phyloP scores from a whole-genome alignment of 257 asterid genomes.

The Fraxinus anomala region DNA sequence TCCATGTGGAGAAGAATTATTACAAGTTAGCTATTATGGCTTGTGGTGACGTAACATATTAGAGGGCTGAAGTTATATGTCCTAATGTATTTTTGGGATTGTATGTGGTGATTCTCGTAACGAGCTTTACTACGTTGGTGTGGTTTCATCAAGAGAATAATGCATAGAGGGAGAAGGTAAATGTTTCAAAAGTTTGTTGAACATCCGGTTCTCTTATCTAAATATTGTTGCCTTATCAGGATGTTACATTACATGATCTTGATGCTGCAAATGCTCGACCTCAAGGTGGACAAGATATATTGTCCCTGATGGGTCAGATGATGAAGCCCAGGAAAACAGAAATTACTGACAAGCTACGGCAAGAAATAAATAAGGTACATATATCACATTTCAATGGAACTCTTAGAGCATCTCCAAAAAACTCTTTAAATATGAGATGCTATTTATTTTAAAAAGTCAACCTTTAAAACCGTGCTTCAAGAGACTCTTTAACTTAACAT shows the following conservation, averaged over 20 bases:
- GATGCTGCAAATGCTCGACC: constrained; percentile 99
- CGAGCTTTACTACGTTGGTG: neutral
- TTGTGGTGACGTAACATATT: neutral
- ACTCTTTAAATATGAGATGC: too few relatives aligned
- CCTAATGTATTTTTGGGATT: neutral
- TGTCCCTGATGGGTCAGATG: constrained; percentile 98
- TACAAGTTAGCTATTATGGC: neutral
- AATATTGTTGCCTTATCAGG: constrained; percentile 41
- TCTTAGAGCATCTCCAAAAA: too few relatives aligned
- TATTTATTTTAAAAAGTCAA: too few relatives aligned
- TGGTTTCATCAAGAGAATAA: neutral
- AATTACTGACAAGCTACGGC: constrained; percentile 90
- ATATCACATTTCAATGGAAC: neutral
- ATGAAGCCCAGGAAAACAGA: constrained; percentile 98
- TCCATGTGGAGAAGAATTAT: neutral
- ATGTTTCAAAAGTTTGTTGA: neutral
- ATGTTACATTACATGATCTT: constrained; percentile 90
- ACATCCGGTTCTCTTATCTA: constrained; percentile 5
- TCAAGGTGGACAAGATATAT: constrained; percentile 98
- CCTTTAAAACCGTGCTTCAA: too few relatives aligned
- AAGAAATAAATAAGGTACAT: constrained; percentile 86
- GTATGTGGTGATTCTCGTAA: neutral
- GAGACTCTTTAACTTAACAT: too few relatives aligned
- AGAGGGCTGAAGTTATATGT: neutral
- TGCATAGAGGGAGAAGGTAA: neutral